Percentiles rank a stretch among this genome's conserved stretches.
Conservation (phyloP, 2,329 filamentous ascomycete genomes). For the Trichothecium sympodiale region DNA sequence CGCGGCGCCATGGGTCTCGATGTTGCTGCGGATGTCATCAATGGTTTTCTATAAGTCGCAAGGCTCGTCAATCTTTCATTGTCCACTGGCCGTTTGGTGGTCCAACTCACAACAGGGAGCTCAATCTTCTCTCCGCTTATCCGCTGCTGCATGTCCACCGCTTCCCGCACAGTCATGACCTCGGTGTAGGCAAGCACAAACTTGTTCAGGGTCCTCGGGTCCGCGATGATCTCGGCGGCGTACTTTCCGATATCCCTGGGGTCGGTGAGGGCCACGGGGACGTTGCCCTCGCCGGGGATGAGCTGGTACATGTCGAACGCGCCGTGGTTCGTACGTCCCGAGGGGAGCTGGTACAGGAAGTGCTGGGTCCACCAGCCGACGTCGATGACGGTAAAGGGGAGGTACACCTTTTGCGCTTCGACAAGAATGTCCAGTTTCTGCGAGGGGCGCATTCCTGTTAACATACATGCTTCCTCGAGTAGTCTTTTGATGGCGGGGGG, state of each 20-base stretch:
- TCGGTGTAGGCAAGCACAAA: conserved; percentile 37
- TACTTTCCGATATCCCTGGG: conserved; percentile 41
- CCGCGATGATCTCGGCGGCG: conserved; percentile 37
- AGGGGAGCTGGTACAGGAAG: conserved; percentile 15
- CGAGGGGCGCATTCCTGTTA: neutral
- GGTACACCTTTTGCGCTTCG: conserved; percentile 31
- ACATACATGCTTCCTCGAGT: neutral
- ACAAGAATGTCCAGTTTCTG: conserved; percentile 39
- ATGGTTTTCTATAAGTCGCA: neutral
- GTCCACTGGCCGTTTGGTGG: too few species aligned
- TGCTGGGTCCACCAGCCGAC: conserved; percentile 49
- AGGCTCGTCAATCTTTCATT: too few species aligned
- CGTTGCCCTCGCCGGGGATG: conserved; percentile 34
- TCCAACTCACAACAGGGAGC: conserved; percentile 1
- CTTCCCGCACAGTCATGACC: conserved; percentile 31
- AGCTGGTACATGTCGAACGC: conserved; percentile 25
- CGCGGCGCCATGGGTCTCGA: neutral
- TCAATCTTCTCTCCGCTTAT: conserved; percentile 35
- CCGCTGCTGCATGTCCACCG: conserved; percentile 32
- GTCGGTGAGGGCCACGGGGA: conserved; percentile 32
- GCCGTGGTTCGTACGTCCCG: conserved; percentile 13
- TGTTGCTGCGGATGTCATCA: neutral
- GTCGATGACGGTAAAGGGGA: conserved; percentile 46
- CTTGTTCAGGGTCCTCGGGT: conserved; percentile 41
- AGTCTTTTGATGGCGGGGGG: too few species aligned